phyloP scores from a whole-genome alignment of 148 eudicot species.

The Rhododendron vialii region DNA sequence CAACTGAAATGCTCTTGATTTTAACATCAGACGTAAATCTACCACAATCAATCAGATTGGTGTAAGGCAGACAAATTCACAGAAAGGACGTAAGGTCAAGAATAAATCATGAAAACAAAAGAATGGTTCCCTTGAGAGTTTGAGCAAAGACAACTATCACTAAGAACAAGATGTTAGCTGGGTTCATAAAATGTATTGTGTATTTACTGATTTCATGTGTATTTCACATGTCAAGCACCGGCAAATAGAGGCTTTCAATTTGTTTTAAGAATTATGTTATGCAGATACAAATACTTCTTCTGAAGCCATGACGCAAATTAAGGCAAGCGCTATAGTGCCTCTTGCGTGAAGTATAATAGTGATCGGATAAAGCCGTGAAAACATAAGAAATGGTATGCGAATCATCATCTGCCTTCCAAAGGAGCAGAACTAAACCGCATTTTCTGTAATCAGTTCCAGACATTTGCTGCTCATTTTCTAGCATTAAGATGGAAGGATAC shows the following conservation, averaged over 20 bases:
- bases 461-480: background rate
- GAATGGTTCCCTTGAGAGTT: background rate
- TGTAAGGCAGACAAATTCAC: conserved; percentile 1
- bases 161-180: background rate
- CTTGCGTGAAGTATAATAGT: background rate
- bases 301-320: too few species aligned
- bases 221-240: background rate
- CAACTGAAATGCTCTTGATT: conserved; percentile 90
- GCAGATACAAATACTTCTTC: background rate
- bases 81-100: background rate
- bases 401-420: background rate
- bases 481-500: background rate
- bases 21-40: conserved; percentile 97
- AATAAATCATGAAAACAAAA: background rate
- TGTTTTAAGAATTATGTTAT: background rate
- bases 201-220: background rate
- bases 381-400: background rate
- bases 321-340: background rate
- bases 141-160: background rate
- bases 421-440: background rate
- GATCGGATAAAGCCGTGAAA: background rate
- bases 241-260: background rate
- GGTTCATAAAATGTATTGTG: background rate
- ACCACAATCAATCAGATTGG: conserved; percentile 4
- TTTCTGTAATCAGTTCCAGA: background rate